A percentile compares a stretch with the other conserved stretches of the same genome.
phyloP scores from a whole-genome alignment of 768 basidiomycete genomes.

The Cystobasidium ongulense region DNA sequence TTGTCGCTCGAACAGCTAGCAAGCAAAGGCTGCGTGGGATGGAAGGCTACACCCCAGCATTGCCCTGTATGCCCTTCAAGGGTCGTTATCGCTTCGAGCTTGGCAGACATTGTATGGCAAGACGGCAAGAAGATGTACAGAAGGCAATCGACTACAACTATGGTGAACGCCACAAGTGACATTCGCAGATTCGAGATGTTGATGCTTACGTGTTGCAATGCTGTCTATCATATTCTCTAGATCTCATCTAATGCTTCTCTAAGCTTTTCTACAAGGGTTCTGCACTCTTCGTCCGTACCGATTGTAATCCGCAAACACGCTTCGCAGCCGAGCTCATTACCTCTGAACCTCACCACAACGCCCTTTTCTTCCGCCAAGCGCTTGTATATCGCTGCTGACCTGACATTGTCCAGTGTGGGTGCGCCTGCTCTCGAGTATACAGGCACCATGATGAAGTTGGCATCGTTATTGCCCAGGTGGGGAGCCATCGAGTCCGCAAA shows the following conservation, averaged over 20 bases:
- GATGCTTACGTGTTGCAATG: background rate
- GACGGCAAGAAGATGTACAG: background rate
- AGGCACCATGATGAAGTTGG: slow-evolving; percentile 82
- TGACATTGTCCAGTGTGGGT: slow-evolving; percentile 53
- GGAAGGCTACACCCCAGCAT: slow-evolving; percentile 77
- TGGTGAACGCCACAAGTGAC: no score
- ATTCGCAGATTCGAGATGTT: no score
- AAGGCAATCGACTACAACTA: no score
- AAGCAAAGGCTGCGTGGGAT: slow-evolving; percentile 66
- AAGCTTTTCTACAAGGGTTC: slow-evolving; percentile 54
- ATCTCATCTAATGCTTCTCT: slow-evolving; percentile 41
- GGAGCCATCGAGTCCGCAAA: slow-evolving; percentile 48
- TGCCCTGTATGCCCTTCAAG: slow-evolving; percentile 19
- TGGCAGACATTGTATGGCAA: background rate
- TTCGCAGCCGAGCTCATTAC: slow-evolving; percentile 71
- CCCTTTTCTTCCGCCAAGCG: slow-evolving; percentile 72
- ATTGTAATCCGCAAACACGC: slow-evolving; percentile 85
- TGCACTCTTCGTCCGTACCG: slow-evolving; percentile 74
- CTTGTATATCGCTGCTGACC: slow-evolving; percentile 63
- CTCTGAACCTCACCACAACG: slow-evolving; percentile 84
- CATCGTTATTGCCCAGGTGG: slow-evolving; percentile 70
- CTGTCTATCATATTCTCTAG: slow-evolving; percentile 17
- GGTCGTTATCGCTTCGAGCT: slow-evolving; percentile 17
- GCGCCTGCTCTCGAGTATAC: slow-evolving; percentile 53
- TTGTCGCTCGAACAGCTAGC: slow-evolving; percentile 95